Base-by-base conservation (phyloP, 345 rosid genomes). In the Syzygium grande region DNA sequence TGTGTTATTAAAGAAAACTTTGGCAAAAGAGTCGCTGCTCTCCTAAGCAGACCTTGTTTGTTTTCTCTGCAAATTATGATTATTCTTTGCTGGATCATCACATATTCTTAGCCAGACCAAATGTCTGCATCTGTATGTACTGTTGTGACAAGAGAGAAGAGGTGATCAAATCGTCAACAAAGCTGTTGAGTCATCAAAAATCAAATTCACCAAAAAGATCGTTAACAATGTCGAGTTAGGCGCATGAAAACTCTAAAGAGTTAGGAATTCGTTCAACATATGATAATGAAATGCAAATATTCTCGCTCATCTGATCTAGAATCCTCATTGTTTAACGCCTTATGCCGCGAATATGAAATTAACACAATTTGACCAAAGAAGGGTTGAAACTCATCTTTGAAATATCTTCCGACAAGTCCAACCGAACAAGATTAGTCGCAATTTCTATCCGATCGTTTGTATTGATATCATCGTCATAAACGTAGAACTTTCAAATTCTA, bases 371-470 rank as follows among this genome's bases (percentile, higher is more conserved):
- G 49, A 73, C 80, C 13, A 10, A 19, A 1, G 19, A 0, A 23
- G 0, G 80, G 8, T 73, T 9, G 14, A 38, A 0, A 73, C 14
- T 0, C 49, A 38, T 73, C 22, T 38, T 73, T 19, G 8, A 19
- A 25, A 38, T 19, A 0, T 38, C 80, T 19, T 73, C 14, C 25
- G 2, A 73, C 25, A 8, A 34, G 43, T 73, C 80, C 25, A 34
- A 9, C 27, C 4, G 11, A 38, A 73, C 80, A 73, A 73, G 27
- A 73, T 34, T 73, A 34, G 49, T 5, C 49, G 4, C 0, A 38
- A 38, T 0, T 5, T 73, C 49, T 9, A 1, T 4, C 25, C 0
- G 7, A 34, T 73, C 27, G 38, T 73, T 73, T 0, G 21, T 34
- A 34, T 38, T 19, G 21, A 4, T 10, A 73, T 2, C 49, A 9